Evolutionary conservation across 1,284 basidiomycete genomes (phyloP), one percentile per base, ranked within the genome.

Genomic region (Blastosporella zonata): DNA sequence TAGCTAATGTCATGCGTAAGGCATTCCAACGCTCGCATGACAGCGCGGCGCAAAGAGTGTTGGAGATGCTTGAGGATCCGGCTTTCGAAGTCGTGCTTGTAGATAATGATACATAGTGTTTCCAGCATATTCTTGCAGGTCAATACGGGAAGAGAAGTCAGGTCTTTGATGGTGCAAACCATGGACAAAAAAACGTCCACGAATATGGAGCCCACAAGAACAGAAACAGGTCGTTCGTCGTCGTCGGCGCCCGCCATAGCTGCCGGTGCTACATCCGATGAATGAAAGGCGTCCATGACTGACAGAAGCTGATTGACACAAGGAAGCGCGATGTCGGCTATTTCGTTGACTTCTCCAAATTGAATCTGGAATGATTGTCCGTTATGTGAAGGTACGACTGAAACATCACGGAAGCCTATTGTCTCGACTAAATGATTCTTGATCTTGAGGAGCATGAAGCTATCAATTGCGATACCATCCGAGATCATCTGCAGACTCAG

Each of bases 71-170:
- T 71, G 44, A 87, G 67, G 15, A 73, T 63, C 23, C 59, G 66
- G 47, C 73, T 76, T 39, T 81, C 78, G 47, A 87, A 77, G 58
- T 87, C 80, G 53, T 86, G 81, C 63, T 87, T 87, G 66, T 81
- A 80, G 21, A 86, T 72, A 52, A 80, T 69, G 28, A 86, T 77
- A 49, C 81, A 72, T n/a, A 86, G 55, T 0, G 74, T 69, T 63
- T 87, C 84, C 41, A 87, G 64, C 38, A 84, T 58, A 46, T 70
- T 74, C 62, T 85, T 86, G 53, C 77, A 59, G 2, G 74, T 75
- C 41, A 79, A 58, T 34, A 75, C 69, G 0, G 83, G 81, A 9
- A 84, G 60, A 9, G 67, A 58, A 7, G 65, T 53, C 9, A 81
- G 54, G 41, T 77, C 69, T 21, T 68, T 61, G 18, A 75, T 56